A percentile compares a stretch with the other conserved stretches of the same genome.
phyloP scores from a whole-genome alignment of 306 rosid species.

The Acmispon strigosus region DNA sequence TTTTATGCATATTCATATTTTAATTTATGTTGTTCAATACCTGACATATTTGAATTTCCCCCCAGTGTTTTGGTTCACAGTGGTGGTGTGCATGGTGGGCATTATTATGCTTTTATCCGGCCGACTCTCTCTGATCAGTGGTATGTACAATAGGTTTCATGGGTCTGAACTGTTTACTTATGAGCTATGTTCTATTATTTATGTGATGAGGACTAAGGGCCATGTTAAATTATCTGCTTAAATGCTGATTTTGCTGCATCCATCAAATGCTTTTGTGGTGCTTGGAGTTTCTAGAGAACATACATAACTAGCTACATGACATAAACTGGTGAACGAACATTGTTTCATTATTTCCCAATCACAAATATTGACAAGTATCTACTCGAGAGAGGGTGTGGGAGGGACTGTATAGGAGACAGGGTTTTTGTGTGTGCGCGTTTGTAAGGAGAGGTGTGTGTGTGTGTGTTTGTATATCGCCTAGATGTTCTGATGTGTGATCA shows the following conservation, averaged over 20 bases:
- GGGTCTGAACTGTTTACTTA: slow-evolving; percentile 6
- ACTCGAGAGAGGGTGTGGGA: neutral
- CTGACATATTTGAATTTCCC: slow-evolving; percentile 19
- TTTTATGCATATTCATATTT: neutral
- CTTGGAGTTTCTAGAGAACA: slow-evolving; percentile 4
- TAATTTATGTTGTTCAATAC: neutral
- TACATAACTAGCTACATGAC: neutral
- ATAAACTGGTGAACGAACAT: neutral
- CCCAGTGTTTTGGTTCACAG: slow-evolving; percentile 97
- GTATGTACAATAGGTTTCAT: slow-evolving; percentile 31
- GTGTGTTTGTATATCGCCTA: neutral
- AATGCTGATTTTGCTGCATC: slow-evolving; percentile 1
- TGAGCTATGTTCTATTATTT: slow-evolving; percentile 4
- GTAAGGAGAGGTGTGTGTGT: neutral
- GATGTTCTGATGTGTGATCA: neutral
- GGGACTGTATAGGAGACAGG: neutral
- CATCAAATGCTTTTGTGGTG: neutral
- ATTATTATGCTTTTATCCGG: slow-evolving; percentile 95
- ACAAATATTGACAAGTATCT: neutral
- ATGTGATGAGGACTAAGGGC: neutral
- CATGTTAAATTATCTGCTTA: neutral
- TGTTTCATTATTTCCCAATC: neutral
- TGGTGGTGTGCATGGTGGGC: slow-evolving; percentile 99
- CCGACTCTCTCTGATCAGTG: slow-evolving; percentile 95
- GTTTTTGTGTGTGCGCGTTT: no score